phyloP scores from a whole-genome alignment of 2,329 filamentous ascomycete genomes.

The Neocucurbitaria cava region DNA sequence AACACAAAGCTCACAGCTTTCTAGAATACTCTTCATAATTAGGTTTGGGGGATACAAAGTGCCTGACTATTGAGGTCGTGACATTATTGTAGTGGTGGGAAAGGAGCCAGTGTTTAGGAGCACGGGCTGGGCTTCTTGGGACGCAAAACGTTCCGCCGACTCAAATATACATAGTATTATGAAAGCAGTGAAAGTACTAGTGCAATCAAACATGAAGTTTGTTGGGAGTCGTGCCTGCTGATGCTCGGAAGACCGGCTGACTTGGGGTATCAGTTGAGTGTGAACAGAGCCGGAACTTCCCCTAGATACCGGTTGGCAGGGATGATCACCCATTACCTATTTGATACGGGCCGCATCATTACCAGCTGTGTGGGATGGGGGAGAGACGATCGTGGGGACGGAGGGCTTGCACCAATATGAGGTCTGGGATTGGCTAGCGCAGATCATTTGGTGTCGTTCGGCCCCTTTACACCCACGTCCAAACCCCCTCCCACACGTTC shows the following conservation, averaged over 20 bases:
- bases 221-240: too few relatives aligned
- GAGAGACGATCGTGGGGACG: not conserved
- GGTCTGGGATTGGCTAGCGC: not conserved
- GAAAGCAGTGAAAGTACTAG: too few relatives aligned
- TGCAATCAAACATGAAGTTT: too few relatives aligned
- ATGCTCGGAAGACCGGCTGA: not conserved
- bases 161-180: too few relatives aligned
- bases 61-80: too few relatives aligned
- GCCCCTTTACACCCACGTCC: slow-evolving; percentile 1
- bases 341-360: slow-evolving; percentile 1
- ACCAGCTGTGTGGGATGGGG: slow-evolving; percentile 1
- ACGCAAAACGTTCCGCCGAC: too few relatives aligned
- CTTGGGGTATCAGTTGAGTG: not conserved
- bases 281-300: not conserved
- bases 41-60: too few relatives aligned
- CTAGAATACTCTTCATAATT: too few relatives aligned
- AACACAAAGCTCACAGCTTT: too few relatives aligned
- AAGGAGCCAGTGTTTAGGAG: too few relatives aligned
- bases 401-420: not conserved
- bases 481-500: not conserved
- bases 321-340: not conserved
- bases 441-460: not conserved
- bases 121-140: too few relatives aligned
- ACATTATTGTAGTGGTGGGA: too few relatives aligned
- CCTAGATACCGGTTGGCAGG: not conserved